Evolutionary conservation across 768 basidiomycete genomes (phyloP), one percentile per base, ranked within the genome.

Genomic region (Auricularia cornea): DNA sequence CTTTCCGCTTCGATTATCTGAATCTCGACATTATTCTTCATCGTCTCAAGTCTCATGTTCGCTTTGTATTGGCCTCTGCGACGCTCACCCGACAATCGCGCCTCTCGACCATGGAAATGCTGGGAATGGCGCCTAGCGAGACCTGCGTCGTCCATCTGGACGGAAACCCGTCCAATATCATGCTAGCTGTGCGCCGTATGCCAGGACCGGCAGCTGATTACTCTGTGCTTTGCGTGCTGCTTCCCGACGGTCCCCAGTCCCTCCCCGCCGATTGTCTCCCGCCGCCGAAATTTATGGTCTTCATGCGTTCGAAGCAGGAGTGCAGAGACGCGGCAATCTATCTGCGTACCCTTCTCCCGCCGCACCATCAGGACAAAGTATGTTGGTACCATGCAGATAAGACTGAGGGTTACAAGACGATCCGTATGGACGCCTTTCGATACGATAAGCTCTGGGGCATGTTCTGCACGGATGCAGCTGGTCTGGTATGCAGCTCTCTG

Each of bases 1-100:
- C 56, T 11, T 80, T 81, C 64, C 68, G 76, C 0, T 68, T 67
- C 3, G 73, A 77, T 26, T 81, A 79, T 63, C 54, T 35, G 23
- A 61, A 70, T 12, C 29, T 75, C 2, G 68, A 68, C 12, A 63
- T 60, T 3, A 54, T 77, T 3, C 71, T 68, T 0, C 71, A 68
- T 63, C 62, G 76, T 3, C 66, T 80, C 11, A 67, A 74, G 3
- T 64, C 65, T 3, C 10, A 23, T 1, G 68, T 48, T 75, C 14
- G 73, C 70, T 5, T 73, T 76, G 52, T 68, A 71, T 23, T 64
- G 75, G 67, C 71, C 2, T 78, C 76, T 0, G 77, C 77, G 0
- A 79, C 77, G 0, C 66, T 78, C 2, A 72, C 75, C 1, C 63
- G 67, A 3, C 32, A 59, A 0, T 60, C 74, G 0, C 68, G 75